Evolutionary conservation across 345 rosid genomes (phyloP).

Genomic region (Lepidium africanum): DNA sequence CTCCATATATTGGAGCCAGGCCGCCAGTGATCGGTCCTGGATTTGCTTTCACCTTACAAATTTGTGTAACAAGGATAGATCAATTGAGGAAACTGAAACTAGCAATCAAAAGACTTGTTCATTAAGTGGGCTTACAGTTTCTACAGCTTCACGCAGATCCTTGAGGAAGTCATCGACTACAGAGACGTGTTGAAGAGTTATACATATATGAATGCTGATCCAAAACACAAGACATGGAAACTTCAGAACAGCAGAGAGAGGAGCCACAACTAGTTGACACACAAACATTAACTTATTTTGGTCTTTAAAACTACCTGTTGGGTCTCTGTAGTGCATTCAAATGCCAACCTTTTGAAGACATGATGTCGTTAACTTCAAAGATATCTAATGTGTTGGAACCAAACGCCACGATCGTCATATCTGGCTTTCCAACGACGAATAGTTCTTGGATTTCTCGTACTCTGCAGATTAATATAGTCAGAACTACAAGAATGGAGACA

Average conservation of each 20-base stretch:
- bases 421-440: constrained; percentile 75
- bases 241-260: neutral
- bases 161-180: constrained; percentile 50
- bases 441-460: constrained; percentile 64
- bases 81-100: neutral
- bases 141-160: constrained; percentile 66
- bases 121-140: constrained; percentile 45
- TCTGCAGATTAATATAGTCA: constrained; percentile 31
- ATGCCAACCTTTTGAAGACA: constrained; percentile 95
- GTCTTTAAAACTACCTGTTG: constrained; percentile 45
- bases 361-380: constrained; percentile 83
- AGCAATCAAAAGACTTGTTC: neutral
- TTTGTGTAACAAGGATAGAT: neutral
- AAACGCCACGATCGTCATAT: constrained; percentile 83
- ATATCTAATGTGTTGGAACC: constrained; percentile 68
- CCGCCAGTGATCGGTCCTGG: constrained; percentile 89
- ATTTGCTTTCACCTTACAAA: constrained; percentile 57
- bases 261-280: neutral
- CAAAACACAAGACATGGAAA: neutral
- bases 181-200: constrained; percentile 83
- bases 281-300: neutral
- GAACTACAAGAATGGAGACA: neutral
- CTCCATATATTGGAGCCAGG: constrained; percentile 87
- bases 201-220: constrained; percentile 77
- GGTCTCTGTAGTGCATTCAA: constrained; percentile 91